Evolutionary conservation across 306 rosid species (phyloP).

Genomic region (Comarum palustre): DNA sequence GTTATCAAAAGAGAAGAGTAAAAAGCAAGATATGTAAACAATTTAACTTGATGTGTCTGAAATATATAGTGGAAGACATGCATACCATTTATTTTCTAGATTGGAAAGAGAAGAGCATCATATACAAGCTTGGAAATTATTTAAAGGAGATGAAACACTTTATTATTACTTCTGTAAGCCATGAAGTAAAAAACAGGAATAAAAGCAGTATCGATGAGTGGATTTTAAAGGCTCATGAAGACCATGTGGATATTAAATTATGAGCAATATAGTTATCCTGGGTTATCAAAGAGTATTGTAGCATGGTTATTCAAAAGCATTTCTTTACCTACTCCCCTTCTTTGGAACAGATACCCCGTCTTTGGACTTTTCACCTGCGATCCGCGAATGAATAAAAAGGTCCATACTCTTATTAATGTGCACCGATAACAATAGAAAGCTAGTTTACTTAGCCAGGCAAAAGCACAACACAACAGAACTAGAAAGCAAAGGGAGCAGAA

Average conservation of each 20-base stretch:
- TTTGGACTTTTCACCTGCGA: slow-evolving; percentile 99
- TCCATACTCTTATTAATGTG: slow-evolving; percentile 92
- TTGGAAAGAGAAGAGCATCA: background rate
- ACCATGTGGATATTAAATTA: slow-evolving; percentile 27
- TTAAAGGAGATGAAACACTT: background rate
- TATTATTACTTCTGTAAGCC: background rate
- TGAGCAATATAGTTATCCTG: slow-evolving; percentile 33
- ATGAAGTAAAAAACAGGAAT: background rate
- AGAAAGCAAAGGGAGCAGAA: slow-evolving; percentile 16
- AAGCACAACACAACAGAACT: slow-evolving; percentile 32
- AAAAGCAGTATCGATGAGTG: background rate
- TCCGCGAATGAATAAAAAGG: slow-evolving; percentile 99
- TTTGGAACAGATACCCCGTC: slow-evolving; percentile 99
- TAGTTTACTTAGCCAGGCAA: slow-evolving; percentile 57
- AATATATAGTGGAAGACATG: background rate
- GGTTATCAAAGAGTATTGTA: slow-evolving; percentile 60
- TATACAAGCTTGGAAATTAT: background rate
- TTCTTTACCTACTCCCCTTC: slow-evolving; percentile 99
- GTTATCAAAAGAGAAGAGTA: background rate
- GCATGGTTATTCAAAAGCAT: slow-evolving; percentile 88
- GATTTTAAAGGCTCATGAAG: slow-evolving; percentile 8
- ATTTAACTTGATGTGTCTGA: background rate
- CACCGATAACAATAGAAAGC: slow-evolving; percentile 61
- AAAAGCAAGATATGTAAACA: background rate
- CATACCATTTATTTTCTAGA: background rate